A percentile compares a stretch with the other conserved stretches of the same genome.
Evolutionary conservation across 257 asterid genomes (phyloP).

Genomic region (Marsdenia floribunda): DNA sequence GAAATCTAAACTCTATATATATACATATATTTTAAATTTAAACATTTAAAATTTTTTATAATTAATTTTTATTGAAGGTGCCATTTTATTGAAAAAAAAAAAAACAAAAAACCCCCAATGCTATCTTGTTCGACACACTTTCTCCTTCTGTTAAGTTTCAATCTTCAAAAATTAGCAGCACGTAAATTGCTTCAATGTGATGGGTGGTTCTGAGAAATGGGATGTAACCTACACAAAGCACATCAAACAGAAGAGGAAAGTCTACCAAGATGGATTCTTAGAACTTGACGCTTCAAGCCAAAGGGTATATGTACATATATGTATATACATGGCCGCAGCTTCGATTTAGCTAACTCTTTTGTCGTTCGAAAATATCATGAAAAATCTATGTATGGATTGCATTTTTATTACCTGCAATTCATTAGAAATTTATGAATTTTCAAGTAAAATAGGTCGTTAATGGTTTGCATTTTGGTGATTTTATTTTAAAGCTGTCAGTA

Average conservation of each 20-base stretch:
- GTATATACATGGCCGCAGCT: neutral
- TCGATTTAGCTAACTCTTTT: neutral
- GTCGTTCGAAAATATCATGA: neutral
- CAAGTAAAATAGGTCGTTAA: neutral
- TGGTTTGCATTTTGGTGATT: neutral
- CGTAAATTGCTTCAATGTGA: neutral
- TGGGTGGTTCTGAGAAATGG: constrained; percentile 76
- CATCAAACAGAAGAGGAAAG: constrained; percentile 79
- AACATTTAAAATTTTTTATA: too few species aligned
- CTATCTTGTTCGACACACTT: too few species aligned
- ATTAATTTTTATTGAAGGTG: too few species aligned
- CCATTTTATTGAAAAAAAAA: too few species aligned
- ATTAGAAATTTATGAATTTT: neutral
- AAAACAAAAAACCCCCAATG: too few species aligned
- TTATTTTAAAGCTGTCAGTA: neutral
- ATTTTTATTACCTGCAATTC: neutral
- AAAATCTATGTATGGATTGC: neutral
- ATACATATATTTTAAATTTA: too few species aligned
- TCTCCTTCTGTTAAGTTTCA: neutral
- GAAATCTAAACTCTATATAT: neutral
- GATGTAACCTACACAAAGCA: constrained; percentile 83
- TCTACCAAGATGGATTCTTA: constrained; percentile 79
- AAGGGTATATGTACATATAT: constrained; percentile 33
- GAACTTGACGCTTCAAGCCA: constrained; percentile 45
- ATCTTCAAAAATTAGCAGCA: neutral